Evolutionary conservation across 2,329 filamentous ascomycete genomes (phyloP).

Genomic region (Colletotrichum camelliae): DNA sequence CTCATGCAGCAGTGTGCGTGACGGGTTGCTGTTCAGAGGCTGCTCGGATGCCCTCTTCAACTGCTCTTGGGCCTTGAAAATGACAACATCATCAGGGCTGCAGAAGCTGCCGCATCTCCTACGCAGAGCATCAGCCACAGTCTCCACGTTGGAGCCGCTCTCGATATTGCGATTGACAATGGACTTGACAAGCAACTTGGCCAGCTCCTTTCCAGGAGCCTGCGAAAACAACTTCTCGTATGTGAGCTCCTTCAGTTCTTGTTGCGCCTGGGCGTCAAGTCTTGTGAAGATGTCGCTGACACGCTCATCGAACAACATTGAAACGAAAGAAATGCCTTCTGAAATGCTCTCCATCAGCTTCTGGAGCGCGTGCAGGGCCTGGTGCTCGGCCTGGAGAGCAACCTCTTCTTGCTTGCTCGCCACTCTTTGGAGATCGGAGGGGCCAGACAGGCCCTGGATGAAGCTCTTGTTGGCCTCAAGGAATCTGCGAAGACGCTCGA

Average conservation of each 20-base stretch:
- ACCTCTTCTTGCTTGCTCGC: slow-evolving; percentile 89
- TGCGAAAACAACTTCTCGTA: slow-evolving; percentile 89
- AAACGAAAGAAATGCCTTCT: slow-evolving; percentile 94
- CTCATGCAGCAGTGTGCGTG: slow-evolving; percentile 83
- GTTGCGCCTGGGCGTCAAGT: slow-evolving; percentile 72
- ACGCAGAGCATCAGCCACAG: slow-evolving; percentile 91
- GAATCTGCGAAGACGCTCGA: slow-evolving; percentile 81
- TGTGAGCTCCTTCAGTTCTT: slow-evolving; percentile 76
- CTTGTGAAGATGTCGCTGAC: slow-evolving; percentile 85
- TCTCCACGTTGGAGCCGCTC: slow-evolving; percentile 96
- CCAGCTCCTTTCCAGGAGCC: slow-evolving; percentile 80
- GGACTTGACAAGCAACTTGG: slow-evolving; percentile 93
- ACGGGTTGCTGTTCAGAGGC: slow-evolving; percentile 74
- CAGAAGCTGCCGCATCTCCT: slow-evolving; percentile 96
- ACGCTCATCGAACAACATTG: slow-evolving; percentile 93
- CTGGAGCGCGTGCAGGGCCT: slow-evolving; percentile 85
- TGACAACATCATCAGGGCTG: slow-evolving; percentile 94
- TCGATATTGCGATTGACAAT: slow-evolving; percentile 98
- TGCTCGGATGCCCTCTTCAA: slow-evolving; percentile 87
- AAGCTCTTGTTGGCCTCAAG: slow-evolving; percentile 86
- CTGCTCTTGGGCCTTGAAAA: slow-evolving; percentile 98
- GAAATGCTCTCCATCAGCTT: slow-evolving; percentile 89
- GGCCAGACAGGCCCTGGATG: slow-evolving; percentile 92
- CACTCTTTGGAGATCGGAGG: slow-evolving; percentile 80
- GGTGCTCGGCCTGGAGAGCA: slow-evolving; percentile 91